Evolutionary conservation across 306 rosid species (phyloP), one percentile per base, ranked within the genome.

Genomic region (Vicia sativa): DNA sequence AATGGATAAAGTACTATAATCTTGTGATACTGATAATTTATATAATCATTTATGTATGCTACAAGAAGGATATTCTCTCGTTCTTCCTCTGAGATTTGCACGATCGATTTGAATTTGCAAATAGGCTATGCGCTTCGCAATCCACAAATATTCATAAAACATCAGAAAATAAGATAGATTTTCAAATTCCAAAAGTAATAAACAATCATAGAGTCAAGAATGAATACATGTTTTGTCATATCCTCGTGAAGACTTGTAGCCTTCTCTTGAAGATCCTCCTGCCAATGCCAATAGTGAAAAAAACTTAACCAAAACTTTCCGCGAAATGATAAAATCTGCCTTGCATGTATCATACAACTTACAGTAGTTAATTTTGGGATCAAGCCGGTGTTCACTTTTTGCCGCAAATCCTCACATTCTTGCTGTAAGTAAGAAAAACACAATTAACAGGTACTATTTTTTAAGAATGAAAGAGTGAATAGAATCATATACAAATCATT

Each of bases 261-360:
- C 88, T 86, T 92, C 79, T 83, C 68, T 73, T 89, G 71, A 46
- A 92, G 79, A 85, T 81, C 92, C 48, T 53, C 83, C 96, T 92
- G 77, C 65, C 68, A 70, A 59, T 2, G 14, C 35, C 62, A 76
- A 13, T 21, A 11, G 29, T 2, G 52, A 64, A 48, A 43, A 64
- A 48, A 43, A 52, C n/a, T 9, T 8, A 71, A 19, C 34, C 18
- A 48, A 28, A 7, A 26, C n/a, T 50, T 23, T 29, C 35, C 11
- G n/a, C 0, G 11, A 46, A 15, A 14, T 2, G 11, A 48, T 19
- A 48, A 15, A 52, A 52, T 21, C 6, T 6, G 11, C 58, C 2
- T 2, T 1, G 2, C 49, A 18, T 39, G 55, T 65, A 26, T 35
- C 55, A 37, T 16, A 55, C 38, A 62, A 81, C 98, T 87, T 86